phyloP scores from a whole-genome alignment of 768 basidiomycete genomes.

The Trametes maxima region DNA sequence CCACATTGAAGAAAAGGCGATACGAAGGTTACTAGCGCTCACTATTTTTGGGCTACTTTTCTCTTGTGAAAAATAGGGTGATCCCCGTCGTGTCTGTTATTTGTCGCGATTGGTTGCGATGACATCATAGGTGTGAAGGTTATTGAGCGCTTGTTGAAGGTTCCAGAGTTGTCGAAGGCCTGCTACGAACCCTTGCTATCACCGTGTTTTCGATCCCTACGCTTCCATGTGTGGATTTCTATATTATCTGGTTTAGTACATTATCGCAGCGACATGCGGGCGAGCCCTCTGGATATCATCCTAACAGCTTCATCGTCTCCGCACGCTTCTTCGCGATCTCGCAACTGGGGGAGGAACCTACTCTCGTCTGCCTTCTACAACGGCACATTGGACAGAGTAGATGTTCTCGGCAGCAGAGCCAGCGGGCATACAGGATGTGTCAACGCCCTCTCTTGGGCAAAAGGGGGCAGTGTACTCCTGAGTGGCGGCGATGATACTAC shows the following conservation, averaged over 20 bases:
- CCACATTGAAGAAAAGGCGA: too few relatives aligned
- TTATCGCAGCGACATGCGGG: background rate
- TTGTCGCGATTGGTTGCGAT: background rate
- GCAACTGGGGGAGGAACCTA: conserved; percentile 14
- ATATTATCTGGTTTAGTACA: background rate
- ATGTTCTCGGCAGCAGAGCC: conserved; percentile 62
- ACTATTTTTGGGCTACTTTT: too few relatives aligned
- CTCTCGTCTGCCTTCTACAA: conserved; percentile 24
- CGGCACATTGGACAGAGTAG: conserved; percentile 59
- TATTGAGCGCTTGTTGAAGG: too few relatives aligned
- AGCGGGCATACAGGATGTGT: conserved; percentile 78
- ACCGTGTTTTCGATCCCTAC: too few relatives aligned
- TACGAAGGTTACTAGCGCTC: too few relatives aligned
- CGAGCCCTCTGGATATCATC: background rate
- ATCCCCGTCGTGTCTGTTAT: too few relatives aligned
- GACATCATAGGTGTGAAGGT: background rate
- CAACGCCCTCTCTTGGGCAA: conserved; percentile 77
- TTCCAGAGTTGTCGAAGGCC: too few relatives aligned
- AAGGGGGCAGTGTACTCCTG: conserved; percentile 62
- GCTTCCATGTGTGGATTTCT: background rate
- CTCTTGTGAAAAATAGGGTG: too few relatives aligned
- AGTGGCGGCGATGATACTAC: conserved; percentile 78
- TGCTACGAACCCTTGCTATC: too few relatives aligned
- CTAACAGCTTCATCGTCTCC: background rate
- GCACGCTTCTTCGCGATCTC: background rate